Conservation (phyloP, 1,284 basidiomycete species). For the Acaromyces ingoldii region DNA sequence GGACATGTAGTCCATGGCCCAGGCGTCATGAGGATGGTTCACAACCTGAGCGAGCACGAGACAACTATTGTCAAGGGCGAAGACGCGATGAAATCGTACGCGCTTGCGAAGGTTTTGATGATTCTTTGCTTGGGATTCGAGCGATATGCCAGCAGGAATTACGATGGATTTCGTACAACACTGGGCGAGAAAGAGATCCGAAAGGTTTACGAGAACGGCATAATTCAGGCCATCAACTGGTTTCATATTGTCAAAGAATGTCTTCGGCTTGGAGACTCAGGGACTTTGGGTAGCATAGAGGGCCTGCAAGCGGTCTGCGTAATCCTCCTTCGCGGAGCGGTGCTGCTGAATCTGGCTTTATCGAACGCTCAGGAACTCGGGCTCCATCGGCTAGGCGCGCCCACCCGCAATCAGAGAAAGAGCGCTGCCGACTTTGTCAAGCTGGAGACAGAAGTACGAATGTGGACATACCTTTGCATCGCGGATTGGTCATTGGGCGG, state of each 20-base stretch:
- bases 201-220: slow-evolving; percentile 21
- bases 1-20: slow-evolving; percentile 35
- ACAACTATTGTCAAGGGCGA: slow-evolving; percentile 21
- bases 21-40: slow-evolving; percentile 13
- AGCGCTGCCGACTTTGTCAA: slow-evolving; percentile 20
- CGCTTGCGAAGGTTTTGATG: slow-evolving; percentile 26
- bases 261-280: slow-evolving; percentile 21
- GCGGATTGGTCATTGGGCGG: slow-evolving; percentile 36
- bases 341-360: slow-evolving; percentile 30
- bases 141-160: slow-evolving; percentile 30
- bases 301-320: slow-evolving; percentile 34
- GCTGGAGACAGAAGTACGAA: slow-evolving; percentile 27
- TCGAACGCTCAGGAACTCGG: slow-evolving; percentile 35
- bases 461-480: slow-evolving; percentile 39
- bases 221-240: slow-evolving; percentile 23
- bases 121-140: slow-evolving; percentile 30
- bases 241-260: slow-evolving; percentile 21
- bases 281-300: slow-evolving; percentile 17
- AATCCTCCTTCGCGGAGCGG: slow-evolving; percentile 28
- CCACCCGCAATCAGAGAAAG: slow-evolving; percentile 4
- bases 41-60: slow-evolving; percentile 17
- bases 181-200: slow-evolving; percentile 25
- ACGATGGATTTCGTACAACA: slow-evolving; percentile 13
- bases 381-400: slow-evolving; percentile 31
- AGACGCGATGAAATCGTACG: slow-evolving; percentile 20